phyloP scores from a whole-genome alignment of 345 rosid genomes.

The Hibiscus trionum region DNA sequence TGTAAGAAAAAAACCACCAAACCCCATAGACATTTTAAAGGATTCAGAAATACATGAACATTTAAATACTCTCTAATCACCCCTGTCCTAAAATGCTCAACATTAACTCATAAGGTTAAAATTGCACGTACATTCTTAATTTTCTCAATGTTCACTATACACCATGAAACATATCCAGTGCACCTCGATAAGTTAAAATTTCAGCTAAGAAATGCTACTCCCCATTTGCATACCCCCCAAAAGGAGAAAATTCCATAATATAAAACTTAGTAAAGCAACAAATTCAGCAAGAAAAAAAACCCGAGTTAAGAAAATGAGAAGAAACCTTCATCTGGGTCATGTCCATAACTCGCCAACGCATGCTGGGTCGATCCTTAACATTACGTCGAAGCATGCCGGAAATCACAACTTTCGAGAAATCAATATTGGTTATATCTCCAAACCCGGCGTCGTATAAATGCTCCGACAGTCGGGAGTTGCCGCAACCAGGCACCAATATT shows the following conservation, averaged over 20 bases:
- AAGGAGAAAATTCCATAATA: not conserved
- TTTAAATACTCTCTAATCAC: not conserved
- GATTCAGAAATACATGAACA: not conserved
- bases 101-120: not conserved
- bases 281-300: not conserved
- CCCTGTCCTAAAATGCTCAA: not conserved
- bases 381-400: constrained; percentile 86
- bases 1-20: not conserved
- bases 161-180: not conserved
- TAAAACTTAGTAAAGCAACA: not conserved
- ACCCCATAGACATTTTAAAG: not conserved
- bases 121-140: not conserved
- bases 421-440: constrained; percentile 57
- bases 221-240: not conserved
- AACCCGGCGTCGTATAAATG: constrained; percentile 79
- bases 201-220: not conserved
- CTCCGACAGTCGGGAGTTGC: constrained; percentile 80
- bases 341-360: constrained; percentile 96
- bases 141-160: not conserved
- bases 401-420: constrained; percentile 83
- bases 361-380: constrained; percentile 58
- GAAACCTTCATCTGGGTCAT: constrained; percentile 74
- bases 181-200: not conserved
- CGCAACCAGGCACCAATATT: constrained; percentile 89
- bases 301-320: not conserved